A percentile compares a stretch with the other conserved stretches of the same genome.
Conservation (phyloP, 768 basidiomycete species). For the Russula olivacea region DNA sequence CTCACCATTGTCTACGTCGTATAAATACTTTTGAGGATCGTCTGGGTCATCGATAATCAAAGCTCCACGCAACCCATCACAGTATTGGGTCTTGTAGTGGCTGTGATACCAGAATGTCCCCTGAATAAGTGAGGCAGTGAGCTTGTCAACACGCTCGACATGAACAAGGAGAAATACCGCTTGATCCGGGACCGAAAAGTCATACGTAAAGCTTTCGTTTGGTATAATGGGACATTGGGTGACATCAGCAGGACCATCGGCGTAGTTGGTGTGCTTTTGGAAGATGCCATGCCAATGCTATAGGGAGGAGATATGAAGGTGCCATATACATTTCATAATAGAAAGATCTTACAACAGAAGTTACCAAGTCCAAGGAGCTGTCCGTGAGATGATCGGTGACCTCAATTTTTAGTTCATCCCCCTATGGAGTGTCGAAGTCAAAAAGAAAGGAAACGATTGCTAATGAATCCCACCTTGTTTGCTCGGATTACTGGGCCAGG, state of each 20-base stretch:
- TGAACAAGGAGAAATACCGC: conserved; percentile 33
- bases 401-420: conserved; percentile 37
- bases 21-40: conserved; percentile 28
- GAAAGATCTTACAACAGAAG: conserved; percentile 39
- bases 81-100: conserved; percentile 36
- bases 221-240: conserved; percentile 45
- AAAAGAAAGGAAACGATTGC: not conserved
- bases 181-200: conserved; percentile 33
- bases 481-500: conserved; percentile 46
- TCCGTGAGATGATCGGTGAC: conserved; percentile 42
- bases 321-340: not conserved
- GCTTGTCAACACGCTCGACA: conserved; percentile 17
- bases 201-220: conserved; percentile 38
- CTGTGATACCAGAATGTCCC: conserved; percentile 36
- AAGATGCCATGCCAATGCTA: conserved; percentile 54
- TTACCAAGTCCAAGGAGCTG: conserved; percentile 41
- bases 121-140: not conserved
- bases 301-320: not conserved
- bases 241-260: conserved; percentile 39
- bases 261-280: conserved; percentile 38
- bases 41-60: conserved; percentile 30
- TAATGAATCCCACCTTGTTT: conserved; percentile 26
- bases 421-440: conserved; percentile 32
- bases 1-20: conserved; percentile 31
- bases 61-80: conserved; percentile 31